Evolutionary conservation across 345 rosid genomes (phyloP).

Genomic region (Punica granatum): DNA sequence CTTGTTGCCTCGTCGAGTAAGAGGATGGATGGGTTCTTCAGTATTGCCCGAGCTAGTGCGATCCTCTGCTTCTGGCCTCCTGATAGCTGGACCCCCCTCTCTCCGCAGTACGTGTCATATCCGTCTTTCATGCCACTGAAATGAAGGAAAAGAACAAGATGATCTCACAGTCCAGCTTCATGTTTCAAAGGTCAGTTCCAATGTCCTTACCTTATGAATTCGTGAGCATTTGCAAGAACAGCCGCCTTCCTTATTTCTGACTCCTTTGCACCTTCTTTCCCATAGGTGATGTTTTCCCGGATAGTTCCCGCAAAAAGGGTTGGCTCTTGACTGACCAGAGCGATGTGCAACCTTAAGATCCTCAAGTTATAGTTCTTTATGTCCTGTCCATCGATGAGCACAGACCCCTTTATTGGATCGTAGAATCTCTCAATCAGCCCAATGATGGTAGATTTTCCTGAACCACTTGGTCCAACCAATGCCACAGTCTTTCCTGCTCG

Average conservation of each 20-base stretch:
- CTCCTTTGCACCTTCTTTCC: conserved; percentile 37
- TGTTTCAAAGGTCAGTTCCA: background rate
- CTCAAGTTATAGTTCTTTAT: conserved; percentile 41
- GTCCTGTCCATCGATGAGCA: conserved; percentile 41
- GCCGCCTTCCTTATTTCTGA: conserved; percentile 53
- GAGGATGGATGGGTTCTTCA: conserved; percentile 56
- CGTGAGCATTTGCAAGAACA: conserved; percentile 51
- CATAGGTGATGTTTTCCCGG: conserved; percentile 49
- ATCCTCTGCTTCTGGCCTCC: conserved; percentile 78
- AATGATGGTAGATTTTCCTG: conserved; percentile 58
- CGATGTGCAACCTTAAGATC: conserved; percentile 41
- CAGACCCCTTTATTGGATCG: conserved; percentile 43
- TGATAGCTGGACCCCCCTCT: conserved; percentile 56
- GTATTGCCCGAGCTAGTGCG: conserved; percentile 63
- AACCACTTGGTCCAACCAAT: conserved; percentile 56
- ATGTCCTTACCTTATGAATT: conserved; percentile 43
- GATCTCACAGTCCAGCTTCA: background rate
- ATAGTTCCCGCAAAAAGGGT: conserved; percentile 60
- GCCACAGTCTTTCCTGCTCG: conserved; percentile 52
- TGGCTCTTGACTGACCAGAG: conserved; percentile 66
- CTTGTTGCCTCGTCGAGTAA: conserved; percentile 74
- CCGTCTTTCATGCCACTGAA: conserved; percentile 67
- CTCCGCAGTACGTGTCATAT: conserved; percentile 52
- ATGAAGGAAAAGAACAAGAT: background rate
- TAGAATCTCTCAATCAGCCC: conserved; percentile 60